Evolutionary conservation across 257 asterid genomes (phyloP), one percentile per base, ranked within the genome.

Genomic region (Craterostigma plantagineum): DNA sequence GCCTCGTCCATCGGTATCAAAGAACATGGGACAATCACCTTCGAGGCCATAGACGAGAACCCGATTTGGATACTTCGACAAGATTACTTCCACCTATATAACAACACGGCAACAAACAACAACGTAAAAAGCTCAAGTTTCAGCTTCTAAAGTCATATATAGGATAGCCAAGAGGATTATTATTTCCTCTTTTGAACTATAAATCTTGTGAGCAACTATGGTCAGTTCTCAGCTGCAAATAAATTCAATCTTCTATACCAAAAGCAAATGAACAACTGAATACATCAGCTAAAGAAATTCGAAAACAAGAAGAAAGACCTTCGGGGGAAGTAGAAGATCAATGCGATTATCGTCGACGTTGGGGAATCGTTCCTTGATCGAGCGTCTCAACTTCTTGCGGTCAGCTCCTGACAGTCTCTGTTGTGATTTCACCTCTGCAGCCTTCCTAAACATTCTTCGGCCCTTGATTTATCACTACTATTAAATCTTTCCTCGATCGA

Each of bases 381-480:
- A 38, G 49, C 97, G 91, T 49, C 75, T 77, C 36, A 87, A 69
- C 58, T 82, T 82, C 77, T 87, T 87, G 0, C 97, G 87, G 79
- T 82, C 93, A 12, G 93, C 97, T 11, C 97, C 97, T 0, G 95
- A 87, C 13, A 87, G 63, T 10, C 92, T 75, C 80, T 87, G 97
- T 18, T 73, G 97, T 10, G 97, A 73, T 66, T 79, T 87, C 45
- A 63, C 95, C 44, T 79, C 95, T 43, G 56, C 76, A 13, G 77
- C 69, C 76, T 87, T 87, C 90, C 82, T 87, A 76, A 87, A 87
- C 95, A 87, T 87, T 34, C 42, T 55, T 23, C 30, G 30, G 4
- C 30, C 30, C 30, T 23, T 23, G 46, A 23, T 23, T 23, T 23
- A 23, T 23, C 30, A 23, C 30, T 2, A 23, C 6, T 23, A 23